Evolutionary conservation across 768 basidiomycete species (phyloP), one percentile per base, ranked within the genome.

Genomic region (Leccinellum rugosiceps): DNA sequence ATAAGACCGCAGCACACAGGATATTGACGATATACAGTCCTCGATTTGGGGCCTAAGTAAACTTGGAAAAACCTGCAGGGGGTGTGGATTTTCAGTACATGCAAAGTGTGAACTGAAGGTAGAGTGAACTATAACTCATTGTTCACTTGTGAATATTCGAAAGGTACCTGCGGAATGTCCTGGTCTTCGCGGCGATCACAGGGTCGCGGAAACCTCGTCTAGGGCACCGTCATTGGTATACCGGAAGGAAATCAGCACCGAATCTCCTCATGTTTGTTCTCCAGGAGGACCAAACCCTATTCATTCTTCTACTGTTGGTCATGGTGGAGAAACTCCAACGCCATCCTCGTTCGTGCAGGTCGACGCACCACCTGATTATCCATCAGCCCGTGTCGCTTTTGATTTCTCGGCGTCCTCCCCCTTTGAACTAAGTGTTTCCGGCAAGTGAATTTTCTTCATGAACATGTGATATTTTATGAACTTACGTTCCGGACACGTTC

Each of bases 21-120:
- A 31, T 43, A 53, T 47, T 62, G 31, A 71, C 46, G 23, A 38
- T 19, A 28, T 28, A 32, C 57, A 92, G 90, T 79, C 86, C 10
- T 88, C 88, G 8, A 92, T 94, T 30, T 93, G 92, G 91, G 92
- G 92, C 9, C 75, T 93, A 45, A 88, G 83, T 68, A 92, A 91
- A 71, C 88, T 90, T 67, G 92, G 92, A 32, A 93, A 92, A 75
- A 90, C 87, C 6, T 93, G 92, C 75, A 86, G 79, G 68, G 71
- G 77, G 13, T 94, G 92, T 68, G 85, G 87, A 1, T 71, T 93
- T 50, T 86, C 87, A 19, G 91, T 93, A 7, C 92, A 93, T 68
- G 75, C 84, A 48, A 92, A 90, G 70, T 94, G 92, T 72, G 92
- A 93, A 70, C 71, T 94, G 50, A 94, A 92, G 83, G 92, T 88